Evolutionary conservation across 2,329 filamentous ascomycete genomes (phyloP), one percentile per base, ranked within the genome.

Genomic region (Colletotrichum viniferum): DNA sequence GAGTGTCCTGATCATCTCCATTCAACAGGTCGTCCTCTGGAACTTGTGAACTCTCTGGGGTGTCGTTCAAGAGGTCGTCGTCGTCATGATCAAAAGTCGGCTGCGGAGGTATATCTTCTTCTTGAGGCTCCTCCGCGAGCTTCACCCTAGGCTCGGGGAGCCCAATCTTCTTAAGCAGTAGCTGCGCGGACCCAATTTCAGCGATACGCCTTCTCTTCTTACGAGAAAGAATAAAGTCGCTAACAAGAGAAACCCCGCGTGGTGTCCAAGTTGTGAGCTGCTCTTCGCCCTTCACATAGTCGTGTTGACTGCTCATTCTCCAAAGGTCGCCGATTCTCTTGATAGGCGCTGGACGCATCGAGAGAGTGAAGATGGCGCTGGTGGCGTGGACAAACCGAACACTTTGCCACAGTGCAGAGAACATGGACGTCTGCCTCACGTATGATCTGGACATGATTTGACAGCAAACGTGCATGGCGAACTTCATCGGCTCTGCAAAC

Each of bases 271-370:
- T 92, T 4, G 89, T 92, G 52, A 99, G 88, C 64, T 93, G 90
- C 83, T 99, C 97, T 84, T 99, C 96, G 71, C 97, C 97, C 83
- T 98, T 98, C 80, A 99, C 95, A 81, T 98, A 98, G 83, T 98
- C 95, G 80, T 98, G 94, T 75, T 95, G 93, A 18, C 96, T 98
- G 83, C 96, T 97, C 92, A 98, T 95, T 70, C 97, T 92, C 97
- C 97, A 99, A 14, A 99, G 88, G 82, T 99, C 97, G 4, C 95
- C 95, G 1, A 96, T 95, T 62, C 95, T 92, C 85, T 98, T 98
- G 66, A 98, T 96, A 4, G 96, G 96, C 9, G 95, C 93, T 0
- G 97, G 97, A 34, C 95, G 93, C 84, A 98, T 93, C 7, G 93
- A 93, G 65, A 98, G 87, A 2, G 95, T 96, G 84, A 98, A 99